Percentiles rank a stretch among this genome's conserved stretches.
These are phyloP conservation scores for Xylariaceae sp. DNA, from an alignment of 2,329 filamentous ascomycete species.

Conservation along the genomic window DNA sequence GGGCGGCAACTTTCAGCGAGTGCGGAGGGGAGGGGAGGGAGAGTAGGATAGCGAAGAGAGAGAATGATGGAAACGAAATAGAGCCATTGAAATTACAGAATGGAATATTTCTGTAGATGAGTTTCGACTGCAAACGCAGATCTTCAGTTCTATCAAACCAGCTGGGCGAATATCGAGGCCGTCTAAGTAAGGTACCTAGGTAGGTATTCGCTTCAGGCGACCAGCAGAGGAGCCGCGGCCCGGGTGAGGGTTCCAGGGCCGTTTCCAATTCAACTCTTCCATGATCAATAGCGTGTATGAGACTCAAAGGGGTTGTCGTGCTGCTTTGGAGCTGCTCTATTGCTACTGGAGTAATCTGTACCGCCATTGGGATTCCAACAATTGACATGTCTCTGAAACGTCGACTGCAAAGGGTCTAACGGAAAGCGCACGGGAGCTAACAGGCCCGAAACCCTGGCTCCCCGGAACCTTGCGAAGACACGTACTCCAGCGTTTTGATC, in stretches of 20 bases:
- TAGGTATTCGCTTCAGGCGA: too few relatives aligned
- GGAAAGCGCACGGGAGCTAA: slow-evolving; percentile 27
- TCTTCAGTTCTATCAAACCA: too few relatives aligned
- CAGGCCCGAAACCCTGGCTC: slow-evolving; percentile 24
- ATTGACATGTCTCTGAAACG: slow-evolving; percentile 26
- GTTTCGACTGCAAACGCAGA: slow-evolving; percentile 3
- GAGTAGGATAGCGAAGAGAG: slow-evolving; percentile 14
- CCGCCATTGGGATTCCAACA: neutral
- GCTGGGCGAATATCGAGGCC: neutral
- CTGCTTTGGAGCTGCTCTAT: neutral
- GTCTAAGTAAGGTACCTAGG: too few relatives aligned
- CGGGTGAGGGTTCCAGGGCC: slow-evolving; percentile 7
- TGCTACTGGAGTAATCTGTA: neutral
- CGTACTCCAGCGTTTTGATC: too few relatives aligned
- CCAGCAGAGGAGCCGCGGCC: neutral
- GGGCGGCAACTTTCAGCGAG: too few relatives aligned
- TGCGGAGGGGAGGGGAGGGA: too few relatives aligned
- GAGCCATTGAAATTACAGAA: slow-evolving; percentile 5
- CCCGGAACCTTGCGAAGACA: slow-evolving; percentile 14
- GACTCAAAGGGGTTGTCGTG: neutral
- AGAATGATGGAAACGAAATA: slow-evolving; percentile 14
- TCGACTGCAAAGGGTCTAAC: slow-evolving; percentile 18
- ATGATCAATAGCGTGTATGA: slow-evolving; percentile 8
- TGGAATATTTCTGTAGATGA: neutral
- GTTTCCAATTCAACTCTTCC: slow-evolving; percentile 17